Base-by-base conservation (phyloP, 805 yeast species). In the Lipomyces japonicus region DNA sequence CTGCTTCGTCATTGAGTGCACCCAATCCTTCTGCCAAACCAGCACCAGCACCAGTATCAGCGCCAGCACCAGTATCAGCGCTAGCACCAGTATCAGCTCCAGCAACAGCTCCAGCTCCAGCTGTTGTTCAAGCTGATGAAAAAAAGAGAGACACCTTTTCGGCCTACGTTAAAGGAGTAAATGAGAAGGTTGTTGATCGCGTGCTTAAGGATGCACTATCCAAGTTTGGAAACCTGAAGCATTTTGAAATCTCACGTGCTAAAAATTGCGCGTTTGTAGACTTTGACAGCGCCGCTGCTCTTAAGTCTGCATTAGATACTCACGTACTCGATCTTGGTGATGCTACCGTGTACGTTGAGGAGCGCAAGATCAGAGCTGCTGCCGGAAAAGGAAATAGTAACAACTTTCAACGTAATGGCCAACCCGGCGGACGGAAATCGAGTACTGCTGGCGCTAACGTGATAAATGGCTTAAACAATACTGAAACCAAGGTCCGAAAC, bases 221-320 rank as follows among this genome's bases (percentile, higher is more conserved):
- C 16, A 44, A 54, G 28, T 62, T 66, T 42, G 72, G 72, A 31
- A 46, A 48, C 23, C 48, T 68, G 46, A 61, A 61, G 26, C 70
- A 68, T 45, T 61, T 67, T 54, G 70, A 69, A 44, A 61, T 68
- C 34, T 63, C 64, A 39, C 55, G 63, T 42, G 46, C 44, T 28
- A 62, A 61, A 46, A 58, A 59, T 44, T 66, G 72, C 42, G 71
- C 68, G 10, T 69, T 66, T 56, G 71, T 68, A 6, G 73, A 69
- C 53, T 69, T 65, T 51, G 48, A 59, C 25, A 68, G 65, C 46
- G 66, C 62, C 5, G 51, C 48, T 16, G 50, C 65, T 37, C 52
- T 67, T 35, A 58, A 59, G 45, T 57, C 58, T 26, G 71, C 71
- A 4, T 53, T 66, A 38, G 60, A 54, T 34, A 60, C 60, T n/a